These are phyloP conservation scores for Talaromyces borbonicus DNA, from an alignment of 495 filamentous ascomycete species.

Conservation along the genomic window DNA sequence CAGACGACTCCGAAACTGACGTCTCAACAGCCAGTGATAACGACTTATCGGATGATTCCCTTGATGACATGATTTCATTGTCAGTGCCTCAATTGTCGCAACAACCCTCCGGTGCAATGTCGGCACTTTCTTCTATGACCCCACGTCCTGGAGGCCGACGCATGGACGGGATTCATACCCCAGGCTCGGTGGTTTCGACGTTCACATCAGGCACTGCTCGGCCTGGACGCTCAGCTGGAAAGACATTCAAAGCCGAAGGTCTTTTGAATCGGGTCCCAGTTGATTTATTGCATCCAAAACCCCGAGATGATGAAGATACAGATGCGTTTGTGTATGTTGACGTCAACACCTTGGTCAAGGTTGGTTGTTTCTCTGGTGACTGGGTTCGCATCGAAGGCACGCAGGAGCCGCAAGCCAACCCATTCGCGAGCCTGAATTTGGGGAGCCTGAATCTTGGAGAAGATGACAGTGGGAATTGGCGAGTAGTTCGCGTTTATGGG, in stretches of 20 bases:
- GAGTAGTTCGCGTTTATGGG: conserved; percentile 78
- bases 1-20: conserved; percentile 45
- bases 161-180: conserved; percentile 59
- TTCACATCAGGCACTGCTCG: conserved; percentile 71
- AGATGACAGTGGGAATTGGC: conserved; percentile 48
- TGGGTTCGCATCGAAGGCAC: conserved; percentile 83
- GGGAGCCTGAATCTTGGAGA: conserved; percentile 37
- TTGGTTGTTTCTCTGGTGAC: conserved; percentile 94
- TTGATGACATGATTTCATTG: conserved; percentile 77
- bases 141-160: conserved; percentile 55
- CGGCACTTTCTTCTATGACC: conserved; percentile 60
- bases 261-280: conserved; percentile 62
- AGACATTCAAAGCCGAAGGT: conserved; percentile 69
- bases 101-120: conserved; percentile 55
- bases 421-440: conserved; percentile 41
- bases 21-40: conserved; percentile 41
- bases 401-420: conserved; percentile 50
- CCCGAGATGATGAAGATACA: conserved; percentile 71
- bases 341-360: conserved; percentile 68
- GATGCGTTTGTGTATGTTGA: conserved; percentile 86
- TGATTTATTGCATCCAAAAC: conserved; percentile 75
- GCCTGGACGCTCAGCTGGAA: conserved; percentile 49
- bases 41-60: conserved; percentile 66
- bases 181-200: conserved; percentile 75
- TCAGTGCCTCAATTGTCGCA: conserved; percentile 66